Evolutionary conservation across 305 asterid species (phyloP).

Genomic region (Fraxinus xanthoxyloides): DNA sequence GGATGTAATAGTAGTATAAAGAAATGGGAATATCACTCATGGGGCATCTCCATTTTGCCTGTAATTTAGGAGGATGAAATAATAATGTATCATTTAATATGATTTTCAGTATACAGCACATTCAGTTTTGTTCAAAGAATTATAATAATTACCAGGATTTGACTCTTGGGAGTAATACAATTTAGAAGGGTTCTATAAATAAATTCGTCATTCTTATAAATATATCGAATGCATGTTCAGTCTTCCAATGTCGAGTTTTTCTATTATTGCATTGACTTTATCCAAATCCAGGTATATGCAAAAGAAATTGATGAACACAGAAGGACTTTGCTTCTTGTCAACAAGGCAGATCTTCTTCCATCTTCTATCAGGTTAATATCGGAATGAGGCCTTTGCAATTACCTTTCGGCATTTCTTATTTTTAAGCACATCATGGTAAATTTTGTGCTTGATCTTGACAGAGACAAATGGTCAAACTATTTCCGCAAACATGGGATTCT

Average conservation of each 20-base stretch:
- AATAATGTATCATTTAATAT: background rate
- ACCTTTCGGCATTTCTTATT: constrained; percentile 8
- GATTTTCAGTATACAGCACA: background rate
- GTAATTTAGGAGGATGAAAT: background rate
- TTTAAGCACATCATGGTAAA: background rate
- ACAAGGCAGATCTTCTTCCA: constrained; percentile 95
- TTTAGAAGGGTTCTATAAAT: background rate
- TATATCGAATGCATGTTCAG: background rate
- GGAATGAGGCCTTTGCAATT: constrained; percentile 13
- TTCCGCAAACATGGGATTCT: constrained; percentile 73
- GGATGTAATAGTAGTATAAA: background rate
- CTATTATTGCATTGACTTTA: background rate
- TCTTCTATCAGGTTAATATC: constrained; percentile 65
- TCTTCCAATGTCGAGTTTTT: background rate
- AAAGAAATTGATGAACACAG: constrained; percentile 86
- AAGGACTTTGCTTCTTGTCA: constrained; percentile 83
- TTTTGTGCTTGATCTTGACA: constrained; percentile 29
- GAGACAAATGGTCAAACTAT: constrained; percentile 83
- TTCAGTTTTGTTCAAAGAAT: background rate
- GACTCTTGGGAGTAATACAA: background rate
- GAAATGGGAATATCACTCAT: background rate
- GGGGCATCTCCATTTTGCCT: background rate
- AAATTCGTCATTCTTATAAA: background rate
- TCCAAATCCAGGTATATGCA: constrained; percentile 71
- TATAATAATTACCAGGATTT: background rate